phyloP scores from a whole-genome alignment of 139 green algal genomes.

The Chlamydomonas eustigma region DNA sequence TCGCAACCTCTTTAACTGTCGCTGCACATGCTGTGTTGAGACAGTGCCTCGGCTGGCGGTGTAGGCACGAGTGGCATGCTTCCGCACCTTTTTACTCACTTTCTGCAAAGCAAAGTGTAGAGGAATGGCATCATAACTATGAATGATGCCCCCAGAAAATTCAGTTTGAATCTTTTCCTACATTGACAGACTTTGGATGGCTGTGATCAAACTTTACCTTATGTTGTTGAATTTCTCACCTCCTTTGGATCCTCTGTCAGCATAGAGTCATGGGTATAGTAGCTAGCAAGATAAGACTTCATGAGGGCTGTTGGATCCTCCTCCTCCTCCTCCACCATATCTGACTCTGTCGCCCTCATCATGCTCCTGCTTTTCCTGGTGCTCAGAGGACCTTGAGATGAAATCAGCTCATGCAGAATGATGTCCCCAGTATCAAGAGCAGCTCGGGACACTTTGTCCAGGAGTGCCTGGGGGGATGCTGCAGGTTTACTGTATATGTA shows the following conservation, averaged over 20 bases:
- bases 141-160: not conserved
- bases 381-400: no score
- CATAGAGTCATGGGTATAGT: not conserved
- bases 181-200: not conserved
- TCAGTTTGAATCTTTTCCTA: slow-evolving; percentile 1
- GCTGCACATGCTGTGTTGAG: not conserved
- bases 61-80: not conserved
- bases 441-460: not conserved
- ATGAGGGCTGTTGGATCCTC: not conserved
- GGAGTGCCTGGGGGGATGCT: not conserved
- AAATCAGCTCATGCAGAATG: not conserved
- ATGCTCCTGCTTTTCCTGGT: no score
- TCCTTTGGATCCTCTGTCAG: not conserved
- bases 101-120: not conserved
- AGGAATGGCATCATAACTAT: not conserved
- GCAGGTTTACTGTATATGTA: not conserved
- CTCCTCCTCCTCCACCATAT: not conserved
- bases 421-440: not conserved
- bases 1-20: not conserved
- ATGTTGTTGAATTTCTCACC: not conserved
- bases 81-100: not conserved
- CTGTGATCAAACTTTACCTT: not conserved
- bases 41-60: not conserved
- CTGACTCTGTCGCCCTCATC: no score
- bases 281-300: not conserved